Evolutionary conservation across 2,329 filamentous ascomycete species (phyloP).

Genomic region (Claviceps capensis): DNA sequence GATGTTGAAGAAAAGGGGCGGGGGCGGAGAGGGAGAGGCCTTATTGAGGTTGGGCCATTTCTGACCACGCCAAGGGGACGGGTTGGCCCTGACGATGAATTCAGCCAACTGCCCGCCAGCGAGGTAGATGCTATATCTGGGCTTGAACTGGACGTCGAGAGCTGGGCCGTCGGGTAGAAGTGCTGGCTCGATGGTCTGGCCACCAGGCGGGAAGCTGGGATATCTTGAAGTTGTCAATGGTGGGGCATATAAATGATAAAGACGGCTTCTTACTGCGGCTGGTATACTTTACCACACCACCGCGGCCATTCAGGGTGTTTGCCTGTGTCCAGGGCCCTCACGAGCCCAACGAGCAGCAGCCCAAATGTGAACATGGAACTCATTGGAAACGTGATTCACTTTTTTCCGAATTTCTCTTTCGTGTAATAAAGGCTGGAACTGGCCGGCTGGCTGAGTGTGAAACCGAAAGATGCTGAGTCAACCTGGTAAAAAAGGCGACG

Average conservation of each 20-base stretch:
- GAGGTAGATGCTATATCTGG: slow-evolving; percentile 33
- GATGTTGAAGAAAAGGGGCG: slow-evolving; percentile 24
- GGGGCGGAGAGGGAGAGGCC: slow-evolving; percentile 5
- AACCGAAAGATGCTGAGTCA: no score
- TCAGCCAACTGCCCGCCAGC: slow-evolving; percentile 25
- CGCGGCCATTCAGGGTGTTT: slow-evolving; percentile 28
- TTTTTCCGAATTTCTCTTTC: neutral
- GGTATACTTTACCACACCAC: slow-evolving; percentile 35
- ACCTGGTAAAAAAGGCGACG: no score
- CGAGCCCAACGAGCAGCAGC: neutral
- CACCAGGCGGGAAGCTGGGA: slow-evolving; percentile 30
- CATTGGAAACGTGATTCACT: neutral
- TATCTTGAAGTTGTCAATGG: slow-evolving; percentile 10
- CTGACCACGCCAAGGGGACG: slow-evolving; percentile 27
- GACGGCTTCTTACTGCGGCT: slow-evolving; percentile 20
- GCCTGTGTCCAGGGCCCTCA: slow-evolving; percentile 20
- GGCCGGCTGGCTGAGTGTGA: no score
- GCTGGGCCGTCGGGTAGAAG: slow-evolving; percentile 17
- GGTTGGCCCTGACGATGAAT: slow-evolving; percentile 28
- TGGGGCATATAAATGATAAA: neutral
- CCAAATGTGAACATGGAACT: neutral
- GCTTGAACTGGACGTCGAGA: slow-evolving; percentile 29
- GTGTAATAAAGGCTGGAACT: neutral
- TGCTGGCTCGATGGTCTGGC: slow-evolving; percentile 24
- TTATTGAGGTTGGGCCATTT: slow-evolving; percentile 19